Conservation (phyloP, 192 early-diverging fungal species). For the Phycomyces nitens region DNA sequence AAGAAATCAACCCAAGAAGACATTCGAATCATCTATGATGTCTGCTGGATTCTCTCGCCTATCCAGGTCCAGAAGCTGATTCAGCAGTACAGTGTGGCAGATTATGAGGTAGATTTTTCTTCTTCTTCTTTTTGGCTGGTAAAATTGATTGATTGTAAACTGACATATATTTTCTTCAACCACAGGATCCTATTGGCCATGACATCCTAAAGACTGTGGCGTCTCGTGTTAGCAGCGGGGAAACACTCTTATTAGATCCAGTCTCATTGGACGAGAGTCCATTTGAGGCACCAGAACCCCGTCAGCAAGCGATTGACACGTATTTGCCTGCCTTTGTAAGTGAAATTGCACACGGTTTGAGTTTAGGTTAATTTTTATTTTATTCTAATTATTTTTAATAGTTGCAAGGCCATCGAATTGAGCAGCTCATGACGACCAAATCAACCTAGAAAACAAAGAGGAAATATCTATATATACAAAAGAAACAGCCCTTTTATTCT, state of each 20-base stretch:
- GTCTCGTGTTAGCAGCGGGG: conserved; percentile 72
- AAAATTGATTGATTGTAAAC: background rate
- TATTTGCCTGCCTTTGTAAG: conserved; percentile 48
- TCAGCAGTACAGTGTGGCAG: conserved; percentile 87
- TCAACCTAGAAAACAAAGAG: background rate
- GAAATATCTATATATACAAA: too few relatives aligned
- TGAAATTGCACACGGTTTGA: background rate
- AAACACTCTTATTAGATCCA: conserved; percentile 88
- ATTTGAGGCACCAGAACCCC: conserved; percentile 50
- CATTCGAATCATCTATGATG: conserved; percentile 97
- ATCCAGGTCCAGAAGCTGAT: conserved; percentile 97
- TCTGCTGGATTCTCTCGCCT: conserved; percentile 92
- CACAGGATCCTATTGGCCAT: conserved; percentile 71
- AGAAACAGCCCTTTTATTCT: too few relatives aligned
- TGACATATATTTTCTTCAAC: background rate
- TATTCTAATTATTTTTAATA: background rate
- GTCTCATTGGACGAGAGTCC: conserved; percentile 54
- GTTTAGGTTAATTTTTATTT: background rate
- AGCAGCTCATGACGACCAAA: background rate
- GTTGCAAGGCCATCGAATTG: background rate
- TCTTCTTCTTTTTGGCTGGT: too few relatives aligned
- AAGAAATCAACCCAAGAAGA: conserved; percentile 78
- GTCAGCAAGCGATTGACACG: conserved; percentile 40
- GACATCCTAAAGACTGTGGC: conserved; percentile 87
- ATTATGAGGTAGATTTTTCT: conserved; percentile 86